phyloP scores from a whole-genome alignment of 352 stramenopile genomes.

The Pythium periplocum region DNA sequence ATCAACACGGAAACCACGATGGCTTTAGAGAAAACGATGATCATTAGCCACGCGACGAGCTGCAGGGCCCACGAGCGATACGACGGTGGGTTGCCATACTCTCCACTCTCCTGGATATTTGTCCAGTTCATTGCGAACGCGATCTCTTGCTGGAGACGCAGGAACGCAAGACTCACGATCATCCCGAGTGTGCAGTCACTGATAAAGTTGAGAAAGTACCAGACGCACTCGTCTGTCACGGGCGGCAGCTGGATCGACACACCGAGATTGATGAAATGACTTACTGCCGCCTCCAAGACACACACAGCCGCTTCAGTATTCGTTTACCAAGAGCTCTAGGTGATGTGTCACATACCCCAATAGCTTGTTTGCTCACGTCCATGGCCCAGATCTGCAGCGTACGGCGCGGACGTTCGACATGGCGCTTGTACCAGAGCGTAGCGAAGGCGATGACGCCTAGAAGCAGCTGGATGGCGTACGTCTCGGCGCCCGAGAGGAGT shows the following conservation, averaged over 20 bases:
- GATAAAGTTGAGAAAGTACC: constrained; percentile 85
- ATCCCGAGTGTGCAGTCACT: constrained; percentile 80
- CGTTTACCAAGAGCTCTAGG: no score
- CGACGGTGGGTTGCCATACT: constrained; percentile 68
- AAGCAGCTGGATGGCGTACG: constrained; percentile 67
- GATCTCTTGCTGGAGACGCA: constrained; percentile 71
- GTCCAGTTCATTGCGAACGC: constrained; percentile 68
- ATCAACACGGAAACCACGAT: constrained; percentile 76
- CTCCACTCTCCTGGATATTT: constrained; percentile 68
- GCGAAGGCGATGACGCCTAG: constrained; percentile 56
- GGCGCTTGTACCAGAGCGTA: constrained; percentile 83
- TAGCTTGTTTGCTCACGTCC: constrained; percentile 83
- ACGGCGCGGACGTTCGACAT: constrained; percentile 63
- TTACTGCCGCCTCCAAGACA: constrained; percentile 33
- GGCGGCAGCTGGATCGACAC: constrained; percentile 67
- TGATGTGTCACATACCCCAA: constrained; percentile 30
- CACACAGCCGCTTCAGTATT: background rate
- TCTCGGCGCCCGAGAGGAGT: constrained; percentile 61
- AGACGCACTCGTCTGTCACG: constrained; percentile 79
- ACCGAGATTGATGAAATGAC: constrained; percentile 70
- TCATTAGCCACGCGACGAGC: constrained; percentile 53
- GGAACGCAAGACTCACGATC: constrained; percentile 64
- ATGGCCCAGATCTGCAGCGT: constrained; percentile 73
- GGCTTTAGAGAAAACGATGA: constrained; percentile 77
- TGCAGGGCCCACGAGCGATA: constrained; percentile 63